Base-by-base conservation (phyloP, 768 basidiomycete genomes). In the Naganishia antarctica region DNA sequence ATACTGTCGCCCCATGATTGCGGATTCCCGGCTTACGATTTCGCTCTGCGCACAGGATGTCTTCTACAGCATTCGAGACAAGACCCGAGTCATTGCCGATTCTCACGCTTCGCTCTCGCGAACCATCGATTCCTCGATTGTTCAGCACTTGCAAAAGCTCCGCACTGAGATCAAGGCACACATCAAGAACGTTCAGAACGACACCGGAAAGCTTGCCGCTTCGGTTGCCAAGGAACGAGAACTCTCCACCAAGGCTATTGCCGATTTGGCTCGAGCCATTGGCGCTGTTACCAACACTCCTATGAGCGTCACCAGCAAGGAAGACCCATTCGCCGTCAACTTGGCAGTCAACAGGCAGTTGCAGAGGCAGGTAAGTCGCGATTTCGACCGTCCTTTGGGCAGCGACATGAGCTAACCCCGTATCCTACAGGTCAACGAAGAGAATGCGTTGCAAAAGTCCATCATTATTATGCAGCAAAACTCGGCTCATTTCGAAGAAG, bases 391-490 rank as follows among this genome's bases (percentile, higher is more conserved):
- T n/a, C n/a, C n/a, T n/a, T n/a, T n/a, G n/a, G n/a, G n/a, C n/a
- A n/a, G n/a, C n/a, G n/a, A n/a, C n/a, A n/a, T n/a, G n/a, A n/a
- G n/a, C n/a, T n/a, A n/a, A n/a, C n/a, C n/a, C n/a, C n/a, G n/a
- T n/a, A n/a, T n/a, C n/a, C n/a, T n/a, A n/a, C 74, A 79, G 75
- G 90, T 97, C 47, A 86, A 91, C 78, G 94, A 96, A 79, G 96
- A 99, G 79, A 99, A 99, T 74, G 86, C 92, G 0, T 85, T 99
- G 15, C 94, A 99, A 79, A 99, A 98, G 77, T 90, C 88, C 2
- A 89, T 97, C 72, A 86, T 99, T 73, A 93, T 99, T 77, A 97
- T 94, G 85, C 94, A 99, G 71, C 91, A 93, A 69, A 94, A 94
- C 76, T 89, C 87, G 16, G 94, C 93, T 23, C 87, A 93, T 75